Base-by-base conservation (phyloP, 2,329 filamentous ascomycete species). In the Byssoonygena ceratinophila region DNA sequence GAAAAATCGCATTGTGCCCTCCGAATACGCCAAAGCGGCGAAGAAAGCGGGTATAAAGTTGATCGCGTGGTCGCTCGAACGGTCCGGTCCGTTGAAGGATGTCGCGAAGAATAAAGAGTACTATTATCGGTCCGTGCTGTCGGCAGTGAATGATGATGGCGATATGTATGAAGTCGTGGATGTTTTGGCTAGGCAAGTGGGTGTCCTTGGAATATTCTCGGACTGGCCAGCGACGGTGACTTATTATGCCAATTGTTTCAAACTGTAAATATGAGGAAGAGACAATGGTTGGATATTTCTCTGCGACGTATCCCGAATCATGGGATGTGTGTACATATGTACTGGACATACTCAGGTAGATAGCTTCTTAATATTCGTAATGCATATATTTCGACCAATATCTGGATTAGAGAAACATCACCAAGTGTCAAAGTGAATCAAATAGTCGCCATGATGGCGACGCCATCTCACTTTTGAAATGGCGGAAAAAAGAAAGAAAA, bases 201-300 rank as follows among this genome's bases (percentile, higher is more conserved):
- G 77, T 0, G 77, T 84, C 12, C 66, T 70, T 27, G 81, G 74
- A 3, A 74, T 87, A 56, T 87, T 87, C 60, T 76, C 77, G 3
- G 84, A 87, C 64, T 87, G 83, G 84, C 77, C 78, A 14, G 78
- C 80, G 9, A 84, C 82, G 0, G 76, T 80, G 6, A 84, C 81
- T 0, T 86, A 83, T 58, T 87, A 84, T 66, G 83, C 82, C 57
- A 87, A 84, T 60, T 87, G 83, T 68, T 80, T 85, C 58, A 76
- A 70, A 0, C 41, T 66, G 54, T 57, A 60, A 49, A 54, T 20
- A 27, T 44, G 20, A 25, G 9, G 12, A 41, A 14, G 39, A 14
- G n/a, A n/a, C n/a, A n/a, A n/a, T n/a, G n/a, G n/a, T n/a, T n/a
- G n/a, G n/a, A n/a, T n/a, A n/a, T n/a, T n/a, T n/a, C n/a, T n/a